These are phyloP conservation scores for Solanum hybrid DNA, from an alignment of 305 asterid species.

Conservation along the genomic window DNA sequence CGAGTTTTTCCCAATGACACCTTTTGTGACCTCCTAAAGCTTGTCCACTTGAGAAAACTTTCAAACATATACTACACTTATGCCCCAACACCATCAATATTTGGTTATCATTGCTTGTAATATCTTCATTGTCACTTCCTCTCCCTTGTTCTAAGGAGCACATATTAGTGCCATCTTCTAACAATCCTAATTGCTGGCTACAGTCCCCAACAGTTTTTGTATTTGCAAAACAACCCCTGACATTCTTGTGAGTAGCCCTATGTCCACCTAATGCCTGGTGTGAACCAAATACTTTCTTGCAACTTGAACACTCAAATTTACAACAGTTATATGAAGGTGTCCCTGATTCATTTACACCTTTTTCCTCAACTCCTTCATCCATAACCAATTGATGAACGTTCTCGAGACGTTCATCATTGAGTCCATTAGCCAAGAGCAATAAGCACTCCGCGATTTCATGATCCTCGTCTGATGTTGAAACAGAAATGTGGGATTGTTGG, in stretches of 20 bases:
- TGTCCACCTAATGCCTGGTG: constrained; percentile 73
- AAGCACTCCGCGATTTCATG: constrained; percentile 45
- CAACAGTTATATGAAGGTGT: constrained; percentile 4
- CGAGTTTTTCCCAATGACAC: constrained; percentile 62
- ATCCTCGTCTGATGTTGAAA: constrained; percentile 32
- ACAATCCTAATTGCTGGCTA: background rate
- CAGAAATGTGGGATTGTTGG: background rate
- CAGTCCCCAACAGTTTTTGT: constrained; percentile 24
- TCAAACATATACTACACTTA: constrained; percentile 45
- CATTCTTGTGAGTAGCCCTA: constrained; percentile 70
- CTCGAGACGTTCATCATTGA: background rate
- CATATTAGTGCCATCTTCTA: background rate
- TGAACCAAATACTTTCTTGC: constrained; percentile 66
- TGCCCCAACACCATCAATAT: constrained; percentile 12
- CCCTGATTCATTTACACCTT: background rate
- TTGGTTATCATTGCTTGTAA: background rate
- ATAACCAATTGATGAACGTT: background rate
- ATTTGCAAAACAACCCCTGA: constrained; percentile 64
- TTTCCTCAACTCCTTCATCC: background rate
- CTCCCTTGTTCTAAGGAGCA: background rate
- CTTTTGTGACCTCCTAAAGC: constrained; percentile 81
- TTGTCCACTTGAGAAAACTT: constrained; percentile 67
- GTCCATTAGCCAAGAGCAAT: constrained; percentile 45
- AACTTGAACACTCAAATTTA: constrained; percentile 60
- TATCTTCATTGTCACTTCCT: background rate